Percentiles rank a stretch among this genome's conserved stretches.
These are phyloP conservation scores for Azolla pinnata DNA, from an alignment of 75 land plant genomes.

Conservation along the genomic window DNA sequence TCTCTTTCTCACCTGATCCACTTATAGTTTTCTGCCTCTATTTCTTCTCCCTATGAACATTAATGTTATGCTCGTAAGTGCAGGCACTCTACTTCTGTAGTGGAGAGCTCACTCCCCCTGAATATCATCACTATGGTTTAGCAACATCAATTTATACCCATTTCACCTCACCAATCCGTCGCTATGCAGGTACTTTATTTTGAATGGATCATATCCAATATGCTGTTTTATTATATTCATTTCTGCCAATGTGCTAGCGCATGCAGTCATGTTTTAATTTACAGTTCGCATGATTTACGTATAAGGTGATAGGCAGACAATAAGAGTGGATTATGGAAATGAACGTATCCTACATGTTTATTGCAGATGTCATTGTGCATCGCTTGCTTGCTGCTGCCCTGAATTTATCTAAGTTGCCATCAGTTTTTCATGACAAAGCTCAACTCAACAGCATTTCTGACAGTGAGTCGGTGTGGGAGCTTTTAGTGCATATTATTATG, in stretches of 20 bases:
- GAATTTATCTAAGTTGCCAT: conserved; percentile 59
- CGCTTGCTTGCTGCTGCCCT: conserved; percentile 89
- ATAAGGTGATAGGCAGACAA: too few species aligned
- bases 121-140: conserved; percentile 89
- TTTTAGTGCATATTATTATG: background rate
- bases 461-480: too few species aligned
- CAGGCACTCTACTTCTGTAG: conserved; percentile 98
- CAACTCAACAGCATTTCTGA: conserved; percentile 75
- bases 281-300: background rate
- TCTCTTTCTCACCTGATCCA: too few species aligned
- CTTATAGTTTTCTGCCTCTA: too few species aligned
- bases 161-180: conserved; percentile 97
- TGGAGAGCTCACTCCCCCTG: conserved; percentile 82
- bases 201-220: background rate
- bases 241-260: conserved; percentile 1
- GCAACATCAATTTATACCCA: conserved; percentile 91
- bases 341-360: background rate
- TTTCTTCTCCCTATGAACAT: too few species aligned
- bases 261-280: background rate
- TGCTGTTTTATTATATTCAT: background rate
- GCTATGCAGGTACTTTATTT: conserved; percentile 99
- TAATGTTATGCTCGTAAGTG: too few species aligned
- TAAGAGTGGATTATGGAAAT: too few species aligned
- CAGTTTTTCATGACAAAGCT: conserved; percentile 56
- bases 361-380: conserved; percentile 94